These are phyloP conservation scores for Yarrowia bubula DNA, from an alignment of 805 yeast genomes.

Conservation along the genomic window DNA sequence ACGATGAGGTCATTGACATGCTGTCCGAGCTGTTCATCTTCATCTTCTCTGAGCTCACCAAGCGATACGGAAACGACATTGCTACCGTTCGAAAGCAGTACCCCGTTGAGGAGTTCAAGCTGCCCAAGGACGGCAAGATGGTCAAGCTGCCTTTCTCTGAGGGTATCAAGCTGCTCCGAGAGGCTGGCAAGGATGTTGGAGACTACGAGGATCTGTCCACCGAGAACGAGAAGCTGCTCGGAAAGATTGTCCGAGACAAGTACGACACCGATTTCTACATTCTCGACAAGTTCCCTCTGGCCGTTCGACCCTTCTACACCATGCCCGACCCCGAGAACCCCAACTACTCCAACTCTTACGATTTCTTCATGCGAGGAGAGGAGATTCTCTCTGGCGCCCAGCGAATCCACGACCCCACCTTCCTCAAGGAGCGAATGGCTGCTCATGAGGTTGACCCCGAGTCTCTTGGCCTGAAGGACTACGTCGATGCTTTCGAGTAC, in stretches of 20 bases:
- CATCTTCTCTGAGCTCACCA: constrained; percentile 80
- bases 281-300: constrained; percentile 96
- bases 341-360: constrained; percentile 93
- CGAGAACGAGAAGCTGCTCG: constrained; percentile 91
- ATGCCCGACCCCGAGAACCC: constrained; percentile 97
- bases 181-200: constrained; percentile 69
- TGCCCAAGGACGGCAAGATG: constrained; percentile 94
- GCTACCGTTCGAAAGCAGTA: constrained; percentile 87
- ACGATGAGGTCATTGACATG: constrained; percentile 77
- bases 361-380: constrained; percentile 99
- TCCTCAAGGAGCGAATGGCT: constrained; percentile 76
- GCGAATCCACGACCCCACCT: constrained; percentile 91
- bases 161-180: constrained; percentile 83
- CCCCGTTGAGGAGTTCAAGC: constrained; percentile 96
- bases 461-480: constrained; percentile 81
- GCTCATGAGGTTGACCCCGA: constrained; percentile 79
- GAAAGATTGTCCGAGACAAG: constrained; percentile 86
- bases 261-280: constrained; percentile 97
- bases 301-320: constrained; percentile 96
- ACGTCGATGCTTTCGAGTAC: constrained; percentile 85
- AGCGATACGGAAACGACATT: constrained; percentile 77
- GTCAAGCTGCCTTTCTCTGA: constrained; percentile 85
- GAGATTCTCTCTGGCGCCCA: constrained; percentile 99
- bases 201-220: constrained; percentile 89
- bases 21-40: constrained; percentile 75